Evolutionary conservation across 495 filamentous ascomycete species (phyloP).

Genomic region (Penicillium longicatenatum): DNA sequence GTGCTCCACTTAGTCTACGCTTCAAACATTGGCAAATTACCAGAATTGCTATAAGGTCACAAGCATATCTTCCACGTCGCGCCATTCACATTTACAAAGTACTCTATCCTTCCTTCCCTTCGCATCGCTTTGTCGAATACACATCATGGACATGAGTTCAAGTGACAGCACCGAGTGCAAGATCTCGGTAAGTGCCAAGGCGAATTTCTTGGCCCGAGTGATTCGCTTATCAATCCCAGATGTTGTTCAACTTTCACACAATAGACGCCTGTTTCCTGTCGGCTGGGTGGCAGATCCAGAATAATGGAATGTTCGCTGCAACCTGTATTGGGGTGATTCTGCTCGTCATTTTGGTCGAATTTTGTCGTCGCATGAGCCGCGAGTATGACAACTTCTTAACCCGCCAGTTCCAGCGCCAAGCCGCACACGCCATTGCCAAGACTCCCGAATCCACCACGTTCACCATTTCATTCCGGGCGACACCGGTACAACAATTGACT

Average conservation of each 20-base stretch:
- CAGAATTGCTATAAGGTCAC: background rate
- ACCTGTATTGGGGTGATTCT: constrained; percentile 66
- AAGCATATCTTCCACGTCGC: background rate
- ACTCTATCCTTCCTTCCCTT: background rate
- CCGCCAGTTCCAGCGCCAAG: constrained; percentile 40
- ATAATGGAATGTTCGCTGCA: constrained; percentile 60
- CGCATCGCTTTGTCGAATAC: background rate
- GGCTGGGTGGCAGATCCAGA: constrained; percentile 60
- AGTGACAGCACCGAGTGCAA: constrained; percentile 27
- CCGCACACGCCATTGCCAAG: constrained; percentile 12
- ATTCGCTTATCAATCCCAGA: constrained; percentile 36
- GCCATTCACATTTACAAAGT: background rate
- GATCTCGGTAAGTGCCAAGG: constrained; percentile 27
- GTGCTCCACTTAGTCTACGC: background rate
- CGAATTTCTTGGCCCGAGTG: constrained; percentile 1
- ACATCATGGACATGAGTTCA: constrained; percentile 24
- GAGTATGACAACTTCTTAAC: constrained; percentile 60
- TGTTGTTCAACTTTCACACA: constrained; percentile 74
- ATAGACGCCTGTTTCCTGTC: constrained; percentile 68
- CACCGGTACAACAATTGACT: constrained; percentile 54
- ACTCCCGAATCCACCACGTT: constrained; percentile 9
- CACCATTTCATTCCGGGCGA: constrained; percentile 54
- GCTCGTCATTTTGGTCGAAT: constrained; percentile 62
- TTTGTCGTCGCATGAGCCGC: constrained; percentile 55
- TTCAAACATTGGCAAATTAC: background rate